Conservation (phyloP, 2,329 filamentous ascomycete species). For the Colletotrichum liriopes region DNA sequence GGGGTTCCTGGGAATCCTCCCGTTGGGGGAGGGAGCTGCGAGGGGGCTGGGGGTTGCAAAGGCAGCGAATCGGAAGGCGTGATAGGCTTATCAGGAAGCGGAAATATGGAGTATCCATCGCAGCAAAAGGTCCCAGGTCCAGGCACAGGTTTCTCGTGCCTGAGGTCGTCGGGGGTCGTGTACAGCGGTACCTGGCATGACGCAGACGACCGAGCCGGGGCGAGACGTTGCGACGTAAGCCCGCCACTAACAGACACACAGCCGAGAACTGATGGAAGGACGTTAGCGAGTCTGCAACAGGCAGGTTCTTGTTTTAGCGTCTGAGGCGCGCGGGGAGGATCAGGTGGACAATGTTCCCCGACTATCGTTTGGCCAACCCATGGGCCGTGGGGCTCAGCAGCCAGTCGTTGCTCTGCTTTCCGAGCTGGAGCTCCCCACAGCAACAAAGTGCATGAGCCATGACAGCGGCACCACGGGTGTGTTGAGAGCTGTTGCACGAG, state of each 20-base stretch:
- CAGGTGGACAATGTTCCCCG: constrained; percentile 31
- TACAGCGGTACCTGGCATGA: constrained; percentile 37
- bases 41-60: background rate
- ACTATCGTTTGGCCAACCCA: constrained; percentile 35
- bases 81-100: constrained; percentile 22
- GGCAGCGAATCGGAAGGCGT: constrained; percentile 22
- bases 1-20: constrained; percentile 2
- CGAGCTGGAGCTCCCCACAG: constrained; percentile 40
- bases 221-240: constrained; percentile 6
- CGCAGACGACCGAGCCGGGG: constrained; percentile 29
- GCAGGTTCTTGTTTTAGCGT: constrained; percentile 39
- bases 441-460: constrained; percentile 28
- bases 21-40: no score
- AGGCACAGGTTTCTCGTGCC: constrained; percentile 20
- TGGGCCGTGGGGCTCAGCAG: background rate
- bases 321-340: constrained; percentile 17
- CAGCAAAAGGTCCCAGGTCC: constrained; percentile 18
- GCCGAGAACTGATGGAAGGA: no score
- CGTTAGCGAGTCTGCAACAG: constrained; percentile 38
- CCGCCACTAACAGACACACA: constrained; percentile 13
- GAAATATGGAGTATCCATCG: background rate
- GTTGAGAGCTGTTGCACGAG: constrained; percentile 26
- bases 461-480: constrained; percentile 8
- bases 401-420: constrained; percentile 32
- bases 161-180: constrained; percentile 1